Evolutionary conservation across 73 alveolate genomes (phyloP), one percentile per base, ranked within the genome.

Genomic region (Symbiodinium pilosum): DNA sequence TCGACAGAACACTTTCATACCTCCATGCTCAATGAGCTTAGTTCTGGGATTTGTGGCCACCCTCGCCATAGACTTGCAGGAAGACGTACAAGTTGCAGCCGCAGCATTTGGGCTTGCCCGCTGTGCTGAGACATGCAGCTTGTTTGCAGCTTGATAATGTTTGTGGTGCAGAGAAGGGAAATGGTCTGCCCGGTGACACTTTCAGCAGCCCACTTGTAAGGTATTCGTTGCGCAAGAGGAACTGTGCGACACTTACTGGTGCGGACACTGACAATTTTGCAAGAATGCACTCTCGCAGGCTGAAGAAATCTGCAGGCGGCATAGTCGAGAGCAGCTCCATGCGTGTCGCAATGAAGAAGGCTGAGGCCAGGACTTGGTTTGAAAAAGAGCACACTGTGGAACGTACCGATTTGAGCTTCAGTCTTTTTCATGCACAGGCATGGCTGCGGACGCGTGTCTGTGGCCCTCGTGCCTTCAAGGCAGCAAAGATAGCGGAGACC

Each of bases 401-500:
- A 47, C 59, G 14, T 47, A 9, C 59, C 59, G 59, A 6, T 47
- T 47, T 47, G 14, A 14, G 59, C 59, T 47, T 9, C 14, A 47
- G 59, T 47, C 59, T 14, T 14, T 47, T 6, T 14, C 59, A 9
- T 47, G 81, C 43, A 4, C 32, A 88, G 95, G 86, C 86, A 1
- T 68, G 96, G 96, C 96, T 91, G 75, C 96, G 96, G 20, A 91
- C 77, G 87, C 77, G 47, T 34, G 36, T 91, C 16, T 91, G 96
- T n/a, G 96, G 96, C 20, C 96, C 96, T 7, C 96, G 96, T 21
- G 83, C 96, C 81, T 91, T 81, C 75, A 91, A 91, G 96, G 96
- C 68, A 0, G 69, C 85, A 38, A 36, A 43, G 59, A 16, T 51
- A 11, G 44, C 42, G 47, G 39, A 36, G 16, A 14, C 9, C 34